Evolutionary conservation across 345 rosid species (phyloP), one percentile per base, ranked within the genome.

Genomic region (Eucalyptus paniculata): DNA sequence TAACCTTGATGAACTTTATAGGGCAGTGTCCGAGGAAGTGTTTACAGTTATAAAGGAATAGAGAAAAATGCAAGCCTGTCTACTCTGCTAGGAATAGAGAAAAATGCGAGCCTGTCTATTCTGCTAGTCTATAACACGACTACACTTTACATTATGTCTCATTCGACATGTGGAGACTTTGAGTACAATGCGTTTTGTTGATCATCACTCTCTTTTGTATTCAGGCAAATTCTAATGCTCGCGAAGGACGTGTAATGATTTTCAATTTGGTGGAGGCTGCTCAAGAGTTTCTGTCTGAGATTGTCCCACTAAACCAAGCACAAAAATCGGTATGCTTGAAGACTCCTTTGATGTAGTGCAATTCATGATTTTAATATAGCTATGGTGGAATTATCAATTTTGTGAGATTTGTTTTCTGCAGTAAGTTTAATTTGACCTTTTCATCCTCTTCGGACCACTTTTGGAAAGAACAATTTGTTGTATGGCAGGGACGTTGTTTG

Each of bases 241-340:
- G 99, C 50, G 98, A 96, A 93, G 99, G 98, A 80, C 94, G 99
- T 54, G 99, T 97, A 37, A 97, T 97, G 99, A 96, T 97, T 92
- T 97, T 91, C 91, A 97, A 97, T 94, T 92, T 97, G 92, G 99
- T 97, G 90, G 99, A 96, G 92, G 99, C 98, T 91, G 99, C 99
- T 89, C 99, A 97, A 93, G 99, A 97, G 91, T 97, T 97, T 92
- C 93, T 97, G 81, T 96, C 99, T 62, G 99, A 94, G 93, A 92
- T 96, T 50, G 94, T 94, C 89, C 97, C 99, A 24, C 88, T 89
- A 18, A 90, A 86, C 83, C 95, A 88, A 91, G 87, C 94, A 50
- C 91, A 91, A 50, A 92, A 94, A 90, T 67, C 95, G 92, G 98
- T 97, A 94, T 93, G 96, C 90, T 91, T 87, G 87, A 81, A 65